Conservation (phyloP, 306 rosid genomes). For the Lotus japonicus region DNA sequence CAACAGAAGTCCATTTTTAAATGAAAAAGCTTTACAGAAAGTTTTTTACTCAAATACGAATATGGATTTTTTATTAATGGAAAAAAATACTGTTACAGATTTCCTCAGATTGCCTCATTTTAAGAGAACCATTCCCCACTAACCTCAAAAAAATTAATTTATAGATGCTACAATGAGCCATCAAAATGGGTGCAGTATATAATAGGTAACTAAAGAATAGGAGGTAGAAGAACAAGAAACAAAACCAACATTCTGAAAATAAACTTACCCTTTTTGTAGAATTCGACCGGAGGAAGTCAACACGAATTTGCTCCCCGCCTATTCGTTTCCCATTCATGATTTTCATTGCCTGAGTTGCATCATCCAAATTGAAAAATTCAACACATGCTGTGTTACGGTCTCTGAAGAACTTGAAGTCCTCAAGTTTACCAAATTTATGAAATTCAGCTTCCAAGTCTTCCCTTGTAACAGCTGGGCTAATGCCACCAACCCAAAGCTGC, state of each 20-base stretch:
- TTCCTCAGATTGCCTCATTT: background rate
- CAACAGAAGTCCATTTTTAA: background rate
- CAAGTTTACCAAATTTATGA: conserved; percentile 73
- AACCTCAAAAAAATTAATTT: background rate
- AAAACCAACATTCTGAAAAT: conserved; percentile 4
- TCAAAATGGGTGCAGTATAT: background rate
- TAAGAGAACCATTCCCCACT: background rate
- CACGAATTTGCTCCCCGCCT: conserved; percentile 91
- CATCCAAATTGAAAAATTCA: conserved; percentile 75
- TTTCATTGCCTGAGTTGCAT: conserved; percentile 87
- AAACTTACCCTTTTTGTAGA: conserved; percentile 60
- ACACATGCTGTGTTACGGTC: conserved; percentile 88
- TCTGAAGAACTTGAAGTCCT: conserved; percentile 77
- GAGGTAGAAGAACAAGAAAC: background rate
- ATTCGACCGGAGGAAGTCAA: conserved; percentile 84
- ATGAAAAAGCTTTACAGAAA: background rate
- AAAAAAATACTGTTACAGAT: background rate
- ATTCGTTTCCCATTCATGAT: conserved; percentile 78
- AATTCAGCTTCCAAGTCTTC: conserved; percentile 84
- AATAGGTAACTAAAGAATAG: background rate
- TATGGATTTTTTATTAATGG: background rate
- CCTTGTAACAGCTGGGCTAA: conserved; percentile 70
- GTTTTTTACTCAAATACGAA: background rate
- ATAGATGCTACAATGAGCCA: background rate
- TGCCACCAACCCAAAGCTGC: conserved; percentile 96